Evolutionary conservation across 345 rosid species (phyloP).

Genomic region (Jatropha curcas): DNA sequence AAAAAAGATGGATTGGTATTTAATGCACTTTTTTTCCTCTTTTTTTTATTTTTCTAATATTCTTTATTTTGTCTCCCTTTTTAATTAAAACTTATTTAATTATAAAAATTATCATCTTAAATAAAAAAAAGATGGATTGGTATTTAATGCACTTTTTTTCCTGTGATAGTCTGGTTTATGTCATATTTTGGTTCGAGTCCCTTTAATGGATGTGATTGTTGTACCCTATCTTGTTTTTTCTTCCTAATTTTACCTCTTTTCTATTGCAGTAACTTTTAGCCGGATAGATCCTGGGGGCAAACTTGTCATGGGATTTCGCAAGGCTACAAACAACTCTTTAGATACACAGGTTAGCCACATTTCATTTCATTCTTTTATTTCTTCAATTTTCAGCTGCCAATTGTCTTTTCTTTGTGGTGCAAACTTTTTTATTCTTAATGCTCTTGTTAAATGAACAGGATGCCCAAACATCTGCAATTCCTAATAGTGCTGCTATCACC

Average conservation of each 20-base stretch:
- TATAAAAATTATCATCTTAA: too few relatives aligned
- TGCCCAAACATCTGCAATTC: conserved; percentile 33
- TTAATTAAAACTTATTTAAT: too few relatives aligned
- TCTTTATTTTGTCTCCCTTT: too few relatives aligned
- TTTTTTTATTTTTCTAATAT: too few relatives aligned
- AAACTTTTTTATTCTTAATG: conserved; percentile 5
- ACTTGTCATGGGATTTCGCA: conserved; percentile 79
- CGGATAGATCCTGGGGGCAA: conserved; percentile 80
- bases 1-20: too few relatives aligned
- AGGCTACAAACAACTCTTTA: conserved; percentile 47
- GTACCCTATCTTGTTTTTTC: not conserved
- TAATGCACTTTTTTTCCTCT: too few relatives aligned
- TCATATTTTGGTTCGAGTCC: not conserved
- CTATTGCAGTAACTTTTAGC: conserved; percentile 69
- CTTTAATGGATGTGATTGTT: conserved; percentile 4
- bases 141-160: too few relatives aligned
- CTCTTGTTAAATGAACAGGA: conserved; percentile 43
- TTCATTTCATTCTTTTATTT: conserved; percentile 2
- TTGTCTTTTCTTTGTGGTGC: not conserved
- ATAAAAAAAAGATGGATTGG: too few relatives aligned
- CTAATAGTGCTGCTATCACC: conserved; percentile 39
- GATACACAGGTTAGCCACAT: conserved; percentile 54
- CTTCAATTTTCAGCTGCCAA: not conserved
- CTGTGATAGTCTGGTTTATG: not conserved
- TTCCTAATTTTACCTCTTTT: conserved; percentile 6